phyloP scores from a whole-genome alignment of 176 grass and related monocot genomes.

The Secale cereale region DNA sequence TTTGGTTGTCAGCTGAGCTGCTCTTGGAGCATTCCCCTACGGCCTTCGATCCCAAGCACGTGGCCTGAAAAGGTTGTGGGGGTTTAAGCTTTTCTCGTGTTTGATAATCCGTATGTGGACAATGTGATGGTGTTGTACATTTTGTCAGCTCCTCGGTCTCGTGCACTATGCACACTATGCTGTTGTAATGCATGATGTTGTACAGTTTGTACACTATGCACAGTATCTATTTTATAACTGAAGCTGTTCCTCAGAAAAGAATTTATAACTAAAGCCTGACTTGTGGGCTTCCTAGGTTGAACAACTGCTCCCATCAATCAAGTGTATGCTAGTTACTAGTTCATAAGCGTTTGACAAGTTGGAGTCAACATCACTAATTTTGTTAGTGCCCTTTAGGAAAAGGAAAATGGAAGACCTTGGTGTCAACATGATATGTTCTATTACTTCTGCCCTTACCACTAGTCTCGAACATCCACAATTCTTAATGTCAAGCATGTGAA shows the following conservation, averaged over 20 bases:
- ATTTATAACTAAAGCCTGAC: background rate
- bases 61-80: background rate
- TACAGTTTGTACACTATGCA: too few species aligned
- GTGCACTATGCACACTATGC: background rate
- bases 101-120: background rate
- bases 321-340: background rate
- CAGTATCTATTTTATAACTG: background rate
- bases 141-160: background rate
- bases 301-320: background rate
- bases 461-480: background rate
- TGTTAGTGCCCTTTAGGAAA: background rate
- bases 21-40: background rate
- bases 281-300: background rate
- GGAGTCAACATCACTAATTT: background rate
- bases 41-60: background rate
- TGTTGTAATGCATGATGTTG: too few species aligned
- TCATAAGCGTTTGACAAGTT: background rate
- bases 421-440: background rate
- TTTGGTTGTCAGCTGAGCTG: background rate
- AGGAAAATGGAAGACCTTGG: background rate
- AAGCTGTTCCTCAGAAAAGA: too few species aligned
- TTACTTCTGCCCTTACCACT: slow-evolving; percentile 2
- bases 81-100: background rate
- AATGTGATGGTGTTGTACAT: background rate
- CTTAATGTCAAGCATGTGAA: background rate